Evolutionary conservation across 169 alveolate genomes (phyloP).

Genomic region (Hammondia hammondi): DNA sequence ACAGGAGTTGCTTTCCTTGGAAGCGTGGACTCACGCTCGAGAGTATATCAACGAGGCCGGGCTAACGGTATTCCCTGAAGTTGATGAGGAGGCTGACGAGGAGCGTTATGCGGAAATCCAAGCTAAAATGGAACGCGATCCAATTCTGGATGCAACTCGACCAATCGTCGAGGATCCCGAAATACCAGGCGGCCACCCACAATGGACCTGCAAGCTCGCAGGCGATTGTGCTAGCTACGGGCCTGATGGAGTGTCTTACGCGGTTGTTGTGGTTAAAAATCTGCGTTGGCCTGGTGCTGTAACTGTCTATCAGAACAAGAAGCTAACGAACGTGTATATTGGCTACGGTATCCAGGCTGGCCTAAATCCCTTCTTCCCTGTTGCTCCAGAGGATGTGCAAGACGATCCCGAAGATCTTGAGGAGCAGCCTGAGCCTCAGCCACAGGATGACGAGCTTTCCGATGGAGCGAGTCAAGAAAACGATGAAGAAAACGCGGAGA

Average conservation of each 20-base stretch:
- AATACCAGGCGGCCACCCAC: conserved; percentile 31
- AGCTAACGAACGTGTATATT: conserved; percentile 75
- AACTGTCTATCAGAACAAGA: conserved; percentile 75
- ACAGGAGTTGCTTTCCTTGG: background rate
- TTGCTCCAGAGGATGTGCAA: conserved; percentile 78
- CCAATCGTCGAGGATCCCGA: conserved; percentile 26
- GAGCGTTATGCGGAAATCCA: conserved; percentile 20
- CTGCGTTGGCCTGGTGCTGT: conserved; percentile 86
- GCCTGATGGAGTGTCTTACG: conserved; percentile 72
- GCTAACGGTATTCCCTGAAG: conserved; percentile 46
- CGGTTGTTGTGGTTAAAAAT: conserved; percentile 74
- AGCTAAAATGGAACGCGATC: conserved; percentile 50
- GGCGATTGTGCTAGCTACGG: conserved; percentile 49
- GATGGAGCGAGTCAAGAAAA: conserved; percentile 65
- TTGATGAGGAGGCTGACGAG: conserved; percentile 58
- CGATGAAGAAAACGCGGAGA: background rate
- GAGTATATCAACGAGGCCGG: conserved; percentile 39
- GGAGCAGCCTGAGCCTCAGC: conserved; percentile 88
- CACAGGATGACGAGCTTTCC: conserved; percentile 75
- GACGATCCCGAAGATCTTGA: conserved; percentile 81
- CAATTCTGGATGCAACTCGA: conserved; percentile 45
- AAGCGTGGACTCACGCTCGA: conserved; percentile 54
- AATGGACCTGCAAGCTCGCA: conserved; percentile 21
- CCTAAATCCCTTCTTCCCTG: conserved; percentile 81
- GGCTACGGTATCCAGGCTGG: conserved; percentile 83